Percentiles rank a stretch among this genome's conserved stretches.
Conservation (phyloP, 345 rosid genomes). For the Gossypium thurberi region DNA sequence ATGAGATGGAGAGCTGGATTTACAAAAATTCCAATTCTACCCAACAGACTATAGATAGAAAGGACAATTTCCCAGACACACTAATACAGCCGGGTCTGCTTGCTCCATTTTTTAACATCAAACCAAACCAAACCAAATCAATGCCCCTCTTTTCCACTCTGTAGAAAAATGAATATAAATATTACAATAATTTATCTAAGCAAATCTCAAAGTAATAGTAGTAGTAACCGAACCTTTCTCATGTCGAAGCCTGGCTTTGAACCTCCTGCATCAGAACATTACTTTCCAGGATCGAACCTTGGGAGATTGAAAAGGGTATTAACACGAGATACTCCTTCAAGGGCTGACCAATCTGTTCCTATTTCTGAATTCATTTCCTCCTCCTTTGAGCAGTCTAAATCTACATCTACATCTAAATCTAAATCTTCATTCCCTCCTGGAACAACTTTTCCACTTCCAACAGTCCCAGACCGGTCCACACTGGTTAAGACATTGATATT, state of each 20-base stretch:
- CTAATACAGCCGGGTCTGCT: conserved; percentile 60
- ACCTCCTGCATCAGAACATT: not conserved
- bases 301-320: conserved; percentile 78
- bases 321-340: conserved; percentile 93
- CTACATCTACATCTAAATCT: conserved; percentile 17
- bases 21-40: conserved; percentile 40
- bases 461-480: conserved; percentile 34
- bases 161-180: no score
- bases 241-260: not conserved
- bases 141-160: no score
- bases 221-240: not conserved
- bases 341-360: conserved; percentile 77
- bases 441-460: conserved; percentile 25
- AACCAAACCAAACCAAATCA: not conserved
- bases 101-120: conserved; percentile 25
- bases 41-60: conserved; percentile 30
- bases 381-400: conserved; percentile 25
- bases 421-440: conserved; percentile 31
- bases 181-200: not conserved
- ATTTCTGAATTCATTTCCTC: conserved; percentile 37
- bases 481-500: conserved; percentile 19
- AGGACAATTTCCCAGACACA: conserved; percentile 49
- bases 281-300: conserved; percentile 56
- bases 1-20: conserved; percentile 19
- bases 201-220: not conserved